Evolutionary conservation across 345 rosid genomes (phyloP), one percentile per base, ranked within the genome.

Genomic region (Bruguiera parviflora): DNA sequence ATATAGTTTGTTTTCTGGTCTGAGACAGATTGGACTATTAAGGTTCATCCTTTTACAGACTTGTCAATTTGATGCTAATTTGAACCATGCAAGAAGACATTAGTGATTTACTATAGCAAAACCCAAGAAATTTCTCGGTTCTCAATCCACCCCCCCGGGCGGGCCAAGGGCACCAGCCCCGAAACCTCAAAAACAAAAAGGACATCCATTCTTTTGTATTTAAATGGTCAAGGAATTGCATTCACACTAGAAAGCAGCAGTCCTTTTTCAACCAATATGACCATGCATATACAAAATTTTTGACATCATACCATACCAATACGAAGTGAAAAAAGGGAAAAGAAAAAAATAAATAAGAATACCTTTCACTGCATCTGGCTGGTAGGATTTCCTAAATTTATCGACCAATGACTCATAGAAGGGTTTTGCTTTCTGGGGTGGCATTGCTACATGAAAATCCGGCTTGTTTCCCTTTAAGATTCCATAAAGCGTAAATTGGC

Each of bases 391-490:
- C 56, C 65, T 78, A 65, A 90, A 92, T 68, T 73, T 84, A 28
- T 90, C 92, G 0, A 90, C 86, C 51, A 92, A 64, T 20, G 90
- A 83, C 37, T 85, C 89, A 43, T 91, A 94, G 78, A 87, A 89
- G 0, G 96, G 84, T 67, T 83, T 89, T 0, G 98, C 97, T 64
- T 81, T 83, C 73, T 88, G 83, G 22, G 97, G 97, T 0, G 98
- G 87, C 97, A 94, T 91, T 0, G 97, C 98, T 27, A 89, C 87
- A 58, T 94, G 97, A 82, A 91, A 94, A 84, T 94, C 97, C 0
- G 92, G 97, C 86, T 91, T 94, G 89, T 94, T 94, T 66, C 98
- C 98, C 90, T 94, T 91, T 87, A 94, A 70, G 76, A 91, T 20
- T 65, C 96, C 97, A 77, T 87, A 94, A 75, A 94, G 74, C 57